Evolutionary conservation across 2,329 filamentous ascomycete species (phyloP).

Genomic region (Verticillium nubilum): DNA sequence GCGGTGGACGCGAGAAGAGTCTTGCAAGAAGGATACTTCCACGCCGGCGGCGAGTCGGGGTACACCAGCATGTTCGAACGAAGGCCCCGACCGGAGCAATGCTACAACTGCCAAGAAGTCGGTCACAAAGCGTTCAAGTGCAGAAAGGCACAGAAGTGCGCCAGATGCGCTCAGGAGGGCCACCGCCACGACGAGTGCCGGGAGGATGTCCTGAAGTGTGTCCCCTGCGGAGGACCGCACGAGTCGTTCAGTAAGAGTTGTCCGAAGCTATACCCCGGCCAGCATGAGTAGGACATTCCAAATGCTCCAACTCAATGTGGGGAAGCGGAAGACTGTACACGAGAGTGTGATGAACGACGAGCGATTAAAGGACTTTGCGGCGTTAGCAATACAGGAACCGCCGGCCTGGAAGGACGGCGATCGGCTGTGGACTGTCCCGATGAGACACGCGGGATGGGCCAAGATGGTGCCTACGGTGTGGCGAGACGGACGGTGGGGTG

Average conservation of each 20-base stretch:
- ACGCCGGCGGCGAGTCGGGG: constrained; percentile 15
- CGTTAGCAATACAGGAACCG: constrained; percentile 13
- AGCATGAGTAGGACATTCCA: constrained; percentile 13
- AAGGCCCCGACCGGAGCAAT: constrained; percentile 17
- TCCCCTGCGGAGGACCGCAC: constrained; percentile 14
- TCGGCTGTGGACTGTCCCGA: constrained; percentile 10
- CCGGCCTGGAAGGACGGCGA: constrained; percentile 9
- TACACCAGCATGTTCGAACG: constrained; percentile 13
- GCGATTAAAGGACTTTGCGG: constrained; percentile 6
- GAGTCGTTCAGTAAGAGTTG: constrained; percentile 17
- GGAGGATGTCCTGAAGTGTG: constrained; percentile 11
- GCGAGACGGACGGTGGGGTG: constrained; percentile 11
- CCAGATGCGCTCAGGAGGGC: constrained; percentile 10
- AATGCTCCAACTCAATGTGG: constrained; percentile 13
- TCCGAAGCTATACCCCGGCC: constrained; percentile 11
- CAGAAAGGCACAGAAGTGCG: constrained; percentile 16
- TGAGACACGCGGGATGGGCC: constrained; percentile 8
- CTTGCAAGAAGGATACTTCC: constrained; percentile 15
- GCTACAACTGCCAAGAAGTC: constrained; percentile 22
- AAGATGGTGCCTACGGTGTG: constrained; percentile 3
- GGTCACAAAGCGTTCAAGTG: constrained; percentile 20
- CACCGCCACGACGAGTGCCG: constrained; percentile 14
- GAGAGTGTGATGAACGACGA: constrained; percentile 15
- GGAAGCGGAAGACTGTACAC: constrained; percentile 9
- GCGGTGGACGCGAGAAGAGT: constrained; percentile 11